These are phyloP conservation scores for Fusarium aywerte DNA, from an alignment of 2,329 filamentous ascomycete species.

Conservation along the genomic window DNA sequence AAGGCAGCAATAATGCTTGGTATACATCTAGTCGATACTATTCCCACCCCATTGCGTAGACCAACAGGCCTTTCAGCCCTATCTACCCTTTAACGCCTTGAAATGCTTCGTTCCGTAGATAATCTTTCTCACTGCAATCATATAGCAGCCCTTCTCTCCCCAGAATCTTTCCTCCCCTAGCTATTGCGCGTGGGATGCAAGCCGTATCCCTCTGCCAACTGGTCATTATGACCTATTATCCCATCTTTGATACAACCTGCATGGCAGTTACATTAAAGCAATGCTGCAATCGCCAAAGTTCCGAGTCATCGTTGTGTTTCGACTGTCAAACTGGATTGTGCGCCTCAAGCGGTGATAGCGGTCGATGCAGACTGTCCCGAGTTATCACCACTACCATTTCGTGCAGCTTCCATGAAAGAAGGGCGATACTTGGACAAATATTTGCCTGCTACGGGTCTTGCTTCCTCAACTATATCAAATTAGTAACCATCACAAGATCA, in stretches of 20 bases:
- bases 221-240: slow-evolving; percentile 23
- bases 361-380: slow-evolving; percentile 40
- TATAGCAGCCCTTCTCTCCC: neutral
- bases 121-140: slow-evolving; percentile 1
- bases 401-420: slow-evolving; percentile 56
- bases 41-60: slow-evolving; percentile 1
- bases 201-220: slow-evolving; percentile 1
- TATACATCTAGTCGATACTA: neutral
- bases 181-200: slow-evolving; percentile 5
- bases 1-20: neutral
- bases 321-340: neutral
- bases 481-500: slow-evolving; percentile 20
- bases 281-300: neutral
- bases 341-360: slow-evolving; percentile 48
- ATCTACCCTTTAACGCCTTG: slow-evolving; percentile 32
- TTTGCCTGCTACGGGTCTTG: slow-evolving; percentile 70
- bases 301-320: neutral
- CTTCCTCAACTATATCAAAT: slow-evolving; percentile 65
- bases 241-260: neutral
- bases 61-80: neutral
- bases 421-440: slow-evolving; percentile 71
- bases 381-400: slow-evolving; percentile 39
- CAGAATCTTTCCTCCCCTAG: slow-evolving; percentile 4
- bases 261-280: neutral
- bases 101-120: slow-evolving; percentile 21